Evolutionary conservation across 2,329 filamentous ascomycete species (phyloP).

Genomic region (Colletotrichum gloeosporioides): DNA sequence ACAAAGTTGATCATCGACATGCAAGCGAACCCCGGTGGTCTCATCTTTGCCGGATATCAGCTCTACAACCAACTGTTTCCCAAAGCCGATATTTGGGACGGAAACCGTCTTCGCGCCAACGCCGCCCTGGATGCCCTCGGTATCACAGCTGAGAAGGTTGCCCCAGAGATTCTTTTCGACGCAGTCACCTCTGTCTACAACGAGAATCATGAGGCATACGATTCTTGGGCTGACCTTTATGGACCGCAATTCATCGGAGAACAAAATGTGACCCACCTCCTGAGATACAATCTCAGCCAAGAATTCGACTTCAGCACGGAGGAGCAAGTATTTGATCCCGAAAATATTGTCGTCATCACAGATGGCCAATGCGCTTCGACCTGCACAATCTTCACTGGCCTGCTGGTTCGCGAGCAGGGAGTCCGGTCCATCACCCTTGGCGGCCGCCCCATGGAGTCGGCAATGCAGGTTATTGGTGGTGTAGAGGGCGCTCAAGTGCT

Average conservation of each 20-base stretch:
- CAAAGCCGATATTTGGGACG: slow-evolving; percentile 1
- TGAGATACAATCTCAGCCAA: background rate
- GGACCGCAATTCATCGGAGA: background rate
- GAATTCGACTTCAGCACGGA: background rate
- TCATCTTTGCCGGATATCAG: slow-evolving; percentile 49
- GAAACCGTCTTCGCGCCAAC: slow-evolving; percentile 20
- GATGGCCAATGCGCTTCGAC: slow-evolving; percentile 66
- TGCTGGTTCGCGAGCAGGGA: slow-evolving; percentile 55
- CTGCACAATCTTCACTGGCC: slow-evolving; percentile 62
- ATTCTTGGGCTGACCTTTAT: background rate
- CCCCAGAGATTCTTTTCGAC: background rate
- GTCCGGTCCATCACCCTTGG: slow-evolving; percentile 64
- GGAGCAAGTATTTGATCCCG: slow-evolving; percentile 34
- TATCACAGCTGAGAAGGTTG: background rate
- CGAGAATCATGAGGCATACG: slow-evolving; percentile 37
- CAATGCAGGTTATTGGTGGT: slow-evolving; percentile 64
- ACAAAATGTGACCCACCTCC: slow-evolving; percentile 1
- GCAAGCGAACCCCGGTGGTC: slow-evolving; percentile 64
- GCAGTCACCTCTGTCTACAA: slow-evolving; percentile 20
- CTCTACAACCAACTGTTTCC: slow-evolving; percentile 50
- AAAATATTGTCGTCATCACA: slow-evolving; percentile 48
- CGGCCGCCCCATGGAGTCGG: slow-evolving; percentile 53
- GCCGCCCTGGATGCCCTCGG: slow-evolving; percentile 19
- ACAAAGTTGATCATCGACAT: slow-evolving; percentile 69
- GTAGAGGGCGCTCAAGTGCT: slow-evolving; percentile 56